phyloP scores from a whole-genome alignment of 2,329 filamentous ascomycete genomes.

The Colletotrichum tamarilloi region DNA sequence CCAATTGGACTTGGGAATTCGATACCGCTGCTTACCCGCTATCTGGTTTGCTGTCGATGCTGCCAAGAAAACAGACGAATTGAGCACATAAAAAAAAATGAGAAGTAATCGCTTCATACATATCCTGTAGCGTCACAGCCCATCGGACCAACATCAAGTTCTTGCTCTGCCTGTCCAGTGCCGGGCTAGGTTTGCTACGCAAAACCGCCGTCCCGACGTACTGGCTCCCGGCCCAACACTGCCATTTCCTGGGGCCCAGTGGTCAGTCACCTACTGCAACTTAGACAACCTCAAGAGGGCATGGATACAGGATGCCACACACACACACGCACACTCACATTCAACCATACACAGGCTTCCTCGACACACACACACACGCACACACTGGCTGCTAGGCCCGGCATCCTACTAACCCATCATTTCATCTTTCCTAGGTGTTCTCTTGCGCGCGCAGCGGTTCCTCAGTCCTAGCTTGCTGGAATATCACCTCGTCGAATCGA shows the following conservation, averaged over 20 bases:
- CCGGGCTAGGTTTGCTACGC: slow-evolving; percentile 30
- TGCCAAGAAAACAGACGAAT: slow-evolving; percentile 20
- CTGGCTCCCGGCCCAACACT: slow-evolving; percentile 33
- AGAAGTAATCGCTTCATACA: neutral
- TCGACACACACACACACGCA: neutral
- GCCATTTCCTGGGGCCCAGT: slow-evolving; percentile 16
- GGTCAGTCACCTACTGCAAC: slow-evolving; percentile 6
- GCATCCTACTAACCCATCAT: neutral
- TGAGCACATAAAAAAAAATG: neutral
- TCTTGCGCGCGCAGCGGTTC: neutral
- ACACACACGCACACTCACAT: neutral
- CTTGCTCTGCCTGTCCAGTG: slow-evolving; percentile 23
- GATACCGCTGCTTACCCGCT: slow-evolving; percentile 11
- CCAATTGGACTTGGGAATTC: slow-evolving; percentile 3
- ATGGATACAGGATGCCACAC: neutral
- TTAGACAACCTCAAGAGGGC: slow-evolving; percentile 1
- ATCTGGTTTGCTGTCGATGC: slow-evolving; percentile 11
- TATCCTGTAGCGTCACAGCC: neutral
- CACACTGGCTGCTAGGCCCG: neutral
- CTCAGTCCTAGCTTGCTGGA: neutral
- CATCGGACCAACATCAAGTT: slow-evolving; percentile 21
- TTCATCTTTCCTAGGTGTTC: neutral
- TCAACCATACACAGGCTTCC: neutral
- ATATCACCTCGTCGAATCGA: neutral
- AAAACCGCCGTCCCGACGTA: slow-evolving; percentile 32